Evolutionary conservation across 2,329 filamentous ascomycete species (phyloP).

Genomic region (Diaporthe sp.): DNA sequence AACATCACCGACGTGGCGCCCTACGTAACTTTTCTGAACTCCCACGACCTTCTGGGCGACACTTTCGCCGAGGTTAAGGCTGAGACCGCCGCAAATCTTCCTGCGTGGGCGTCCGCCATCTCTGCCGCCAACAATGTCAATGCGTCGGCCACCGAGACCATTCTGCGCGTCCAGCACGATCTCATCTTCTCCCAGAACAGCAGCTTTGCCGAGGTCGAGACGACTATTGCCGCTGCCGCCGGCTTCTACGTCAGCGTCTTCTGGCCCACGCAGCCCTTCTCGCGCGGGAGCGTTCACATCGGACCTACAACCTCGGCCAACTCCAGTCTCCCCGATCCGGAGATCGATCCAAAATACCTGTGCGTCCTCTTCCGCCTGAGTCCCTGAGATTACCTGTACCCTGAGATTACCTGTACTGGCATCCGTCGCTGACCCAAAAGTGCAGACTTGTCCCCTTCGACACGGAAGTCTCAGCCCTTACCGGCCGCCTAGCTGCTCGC

Average conservation of each 20-base stretch:
- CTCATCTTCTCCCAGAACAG: not conserved
- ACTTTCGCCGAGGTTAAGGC: not conserved
- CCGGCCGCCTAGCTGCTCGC: not conserved
- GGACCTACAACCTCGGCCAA: not conserved
- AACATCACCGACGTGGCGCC: not conserved
- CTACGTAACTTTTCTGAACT: not conserved
- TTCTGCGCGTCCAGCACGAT: conserved; percentile 11
- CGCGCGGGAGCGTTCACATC: conserved; percentile 26
- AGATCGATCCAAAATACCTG: not conserved
- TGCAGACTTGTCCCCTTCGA: not conserved
- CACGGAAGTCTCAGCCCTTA: not conserved
- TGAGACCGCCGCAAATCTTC: not conserved
- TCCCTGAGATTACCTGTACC: not conserved
- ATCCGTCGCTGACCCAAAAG: not conserved
- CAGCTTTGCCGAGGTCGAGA: conserved; percentile 46
- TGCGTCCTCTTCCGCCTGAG: not conserved
- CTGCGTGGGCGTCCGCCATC: not conserved
- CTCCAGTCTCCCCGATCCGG: not conserved
- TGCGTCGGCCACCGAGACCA: not conserved
- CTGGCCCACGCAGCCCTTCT: conserved; percentile 47
- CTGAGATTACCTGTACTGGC: too few species aligned
- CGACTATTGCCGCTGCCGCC: conserved; percentile 50
- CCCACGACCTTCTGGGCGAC: not conserved
- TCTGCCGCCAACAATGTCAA: conserved; percentile 2
- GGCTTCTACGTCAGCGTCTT: conserved; percentile 51